These are phyloP conservation scores for Allomyces macrogynus DNA, from an alignment of 192 early-diverging fungal species.

Conservation along the genomic window DNA sequence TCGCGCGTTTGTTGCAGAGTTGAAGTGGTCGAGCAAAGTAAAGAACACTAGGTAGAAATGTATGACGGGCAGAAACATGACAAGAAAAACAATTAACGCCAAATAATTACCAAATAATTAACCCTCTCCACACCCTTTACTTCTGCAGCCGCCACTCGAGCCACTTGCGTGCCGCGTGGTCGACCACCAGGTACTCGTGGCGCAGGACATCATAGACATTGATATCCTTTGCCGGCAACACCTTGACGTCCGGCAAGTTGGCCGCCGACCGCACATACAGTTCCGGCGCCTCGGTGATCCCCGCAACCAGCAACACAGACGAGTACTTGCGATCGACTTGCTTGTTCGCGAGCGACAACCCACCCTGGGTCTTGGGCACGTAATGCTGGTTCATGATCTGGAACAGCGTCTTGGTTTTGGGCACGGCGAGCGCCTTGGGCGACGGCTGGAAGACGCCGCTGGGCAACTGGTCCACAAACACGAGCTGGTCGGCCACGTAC, in stretches of 20 bases:
- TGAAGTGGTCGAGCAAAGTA: no score
- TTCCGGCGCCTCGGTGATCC: not conserved
- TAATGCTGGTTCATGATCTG: not conserved
- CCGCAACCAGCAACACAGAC: not conserved
- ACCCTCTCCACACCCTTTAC: no score
- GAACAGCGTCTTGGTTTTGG: not conserved
- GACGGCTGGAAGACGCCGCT: not conserved
- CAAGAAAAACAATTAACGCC: no score
- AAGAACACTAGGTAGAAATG: no score
- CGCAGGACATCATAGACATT: slow-evolving; percentile 48
- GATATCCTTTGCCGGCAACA: slow-evolving; percentile 36
- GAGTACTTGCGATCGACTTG: not conserved
- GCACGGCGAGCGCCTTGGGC: not conserved
- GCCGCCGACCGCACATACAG: slow-evolving; percentile 26
- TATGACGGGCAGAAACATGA: no score
- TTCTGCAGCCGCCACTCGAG: not conserved
- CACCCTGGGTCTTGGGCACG: not conserved
- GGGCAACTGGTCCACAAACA: slow-evolving; percentile 51
- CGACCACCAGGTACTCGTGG: slow-evolving; percentile 43
- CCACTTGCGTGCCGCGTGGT: slow-evolving; percentile 9
- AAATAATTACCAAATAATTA: no score
- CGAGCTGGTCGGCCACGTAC: slow-evolving; percentile 73
- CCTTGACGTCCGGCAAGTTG: slow-evolving; percentile 35
- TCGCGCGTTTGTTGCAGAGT: no score
- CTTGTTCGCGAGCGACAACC: not conserved